A percentile compares a stretch with the other conserved stretches of the same genome.
Conservation (phyloP, 371 early-diverging fungal genomes). For the Batkoa obscura region DNA sequence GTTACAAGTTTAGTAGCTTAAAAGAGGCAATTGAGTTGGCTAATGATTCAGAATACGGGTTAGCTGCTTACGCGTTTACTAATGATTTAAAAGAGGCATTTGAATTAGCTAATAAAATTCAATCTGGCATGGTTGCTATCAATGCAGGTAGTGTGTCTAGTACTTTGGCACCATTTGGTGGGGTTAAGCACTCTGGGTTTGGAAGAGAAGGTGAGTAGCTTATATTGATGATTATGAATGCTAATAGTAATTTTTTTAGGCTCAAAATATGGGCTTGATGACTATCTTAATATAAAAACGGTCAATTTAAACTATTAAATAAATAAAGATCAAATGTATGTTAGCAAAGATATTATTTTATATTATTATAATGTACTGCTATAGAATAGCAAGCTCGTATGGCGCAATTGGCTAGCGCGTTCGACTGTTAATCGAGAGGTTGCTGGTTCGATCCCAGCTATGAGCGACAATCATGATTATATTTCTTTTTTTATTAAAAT, state of each 20-base stretch:
- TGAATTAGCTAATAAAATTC: constrained; percentile 60
- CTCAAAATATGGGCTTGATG: constrained; percentile 43
- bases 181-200: constrained; percentile 57
- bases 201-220: constrained; percentile 44
- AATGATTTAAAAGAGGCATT: constrained; percentile 49
- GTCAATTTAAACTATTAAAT: no score
- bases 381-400: no score
- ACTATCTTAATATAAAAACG: constrained; percentile 13
- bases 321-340: no score
- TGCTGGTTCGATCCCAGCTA: no score
- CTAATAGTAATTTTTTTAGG: constrained; percentile 7
- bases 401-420: no score
- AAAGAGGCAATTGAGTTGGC: constrained; percentile 51
- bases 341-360: no score
- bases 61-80: constrained; percentile 72
- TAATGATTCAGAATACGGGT: constrained; percentile 51
- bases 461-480: no score
- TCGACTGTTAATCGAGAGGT: no score
- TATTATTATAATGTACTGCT: no score
- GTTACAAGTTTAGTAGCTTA: constrained; percentile 43
- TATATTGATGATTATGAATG: background rate
- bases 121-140: constrained; percentile 81
- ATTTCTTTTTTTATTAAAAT: no score
- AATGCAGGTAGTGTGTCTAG: constrained; percentile 49
- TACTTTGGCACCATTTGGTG: constrained; percentile 58